Evolutionary conservation across 768 basidiomycete species (phyloP), one percentile per base, ranked within the genome.

Genomic region (Auriscalpium microsporum): DNA sequence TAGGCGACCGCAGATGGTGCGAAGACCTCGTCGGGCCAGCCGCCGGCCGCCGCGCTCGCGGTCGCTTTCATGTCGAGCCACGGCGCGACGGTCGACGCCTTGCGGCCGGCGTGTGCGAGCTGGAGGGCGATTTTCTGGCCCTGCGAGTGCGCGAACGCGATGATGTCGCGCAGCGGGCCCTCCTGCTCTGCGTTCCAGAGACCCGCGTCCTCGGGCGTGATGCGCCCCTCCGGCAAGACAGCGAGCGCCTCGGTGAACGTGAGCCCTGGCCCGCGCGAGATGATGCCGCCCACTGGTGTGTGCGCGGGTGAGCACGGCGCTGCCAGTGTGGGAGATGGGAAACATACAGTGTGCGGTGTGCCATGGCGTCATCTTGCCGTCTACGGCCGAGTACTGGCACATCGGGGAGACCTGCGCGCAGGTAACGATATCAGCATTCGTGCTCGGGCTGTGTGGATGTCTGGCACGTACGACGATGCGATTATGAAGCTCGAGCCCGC

Each of bases 81-180:
- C 0, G 86, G 84, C 1, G 81, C 77, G 16, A 78, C 66, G 0
- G 76, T 82, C 9, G 81, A 82, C 0, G 80, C 86, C 66, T 90
- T 90, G n/a, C 87, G 74, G 0, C 89, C 88, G 0, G 86, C 84
- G 58, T 91, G 88, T 0, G 78, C 83, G 16, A 90, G 76, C 66
- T 91, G 90, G 53, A 90, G 83, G 9, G 73, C 88, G 19, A 90
- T 78, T 49, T 83, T 82, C 64, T 85, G 81, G 48, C 75, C 78
- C 60, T 85, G 83, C 1, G 81, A 79, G 63, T 87, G 84, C n/a
- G 84, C 84, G 53, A 87, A 87, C 56, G 84, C 79, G 63, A 83
- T 78, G 59, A 90, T 73, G 38, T 76, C 67, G 55, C 75, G 71
- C 44, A 79, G 63, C 2, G 68, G 60, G 14, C 67, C 72, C 58